These are phyloP conservation scores for Penicillium angulare DNA, from an alignment of 495 filamentous ascomycete species.

Conservation along the genomic window DNA sequence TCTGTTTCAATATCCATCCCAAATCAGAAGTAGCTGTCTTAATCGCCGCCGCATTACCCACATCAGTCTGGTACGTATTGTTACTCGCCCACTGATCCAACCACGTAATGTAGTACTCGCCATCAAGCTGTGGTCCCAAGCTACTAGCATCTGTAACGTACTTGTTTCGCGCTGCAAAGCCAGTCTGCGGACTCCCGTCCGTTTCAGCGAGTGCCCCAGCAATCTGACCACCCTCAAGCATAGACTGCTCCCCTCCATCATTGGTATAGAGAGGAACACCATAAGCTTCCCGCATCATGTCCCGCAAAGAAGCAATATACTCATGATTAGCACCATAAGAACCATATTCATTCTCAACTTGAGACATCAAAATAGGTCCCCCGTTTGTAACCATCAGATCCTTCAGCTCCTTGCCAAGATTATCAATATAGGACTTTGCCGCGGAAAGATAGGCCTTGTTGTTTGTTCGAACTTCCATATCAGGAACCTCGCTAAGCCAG, in stretches of 20 bases:
- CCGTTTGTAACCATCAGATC: conserved; percentile 35
- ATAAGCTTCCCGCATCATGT: conserved; percentile 36
- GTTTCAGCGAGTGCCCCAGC: conserved; percentile 40
- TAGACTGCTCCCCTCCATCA: conserved; percentile 40
- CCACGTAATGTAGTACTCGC: conserved; percentile 44
- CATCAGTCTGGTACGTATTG: conserved; percentile 27
- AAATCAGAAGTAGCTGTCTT: conserved; percentile 29
- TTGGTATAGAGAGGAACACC: conserved; percentile 47
- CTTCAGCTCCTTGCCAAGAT: conserved; percentile 32
- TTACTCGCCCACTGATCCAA: conserved; percentile 39
- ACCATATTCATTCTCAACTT: conserved; percentile 52
- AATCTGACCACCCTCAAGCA: conserved; percentile 40
- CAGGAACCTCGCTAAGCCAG: conserved; percentile 39
- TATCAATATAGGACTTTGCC: conserved; percentile 31
- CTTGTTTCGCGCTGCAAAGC: conserved; percentile 35
- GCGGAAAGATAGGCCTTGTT: conserved; percentile 36
- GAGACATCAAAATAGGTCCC: conserved; percentile 47
- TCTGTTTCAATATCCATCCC: conserved; percentile 35
- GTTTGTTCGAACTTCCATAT: conserved; percentile 36
- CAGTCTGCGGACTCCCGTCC: conserved; percentile 42
- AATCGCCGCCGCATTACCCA: conserved; percentile 10
- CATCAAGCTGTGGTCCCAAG: conserved; percentile 42
- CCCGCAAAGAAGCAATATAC: conserved; percentile 34
- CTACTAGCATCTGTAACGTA: conserved; percentile 40
- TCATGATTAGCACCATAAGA: conserved; percentile 40